phyloP scores from a whole-genome alignment of 2,329 filamentous ascomycete genomes.

The Fonsecaea monophora region DNA sequence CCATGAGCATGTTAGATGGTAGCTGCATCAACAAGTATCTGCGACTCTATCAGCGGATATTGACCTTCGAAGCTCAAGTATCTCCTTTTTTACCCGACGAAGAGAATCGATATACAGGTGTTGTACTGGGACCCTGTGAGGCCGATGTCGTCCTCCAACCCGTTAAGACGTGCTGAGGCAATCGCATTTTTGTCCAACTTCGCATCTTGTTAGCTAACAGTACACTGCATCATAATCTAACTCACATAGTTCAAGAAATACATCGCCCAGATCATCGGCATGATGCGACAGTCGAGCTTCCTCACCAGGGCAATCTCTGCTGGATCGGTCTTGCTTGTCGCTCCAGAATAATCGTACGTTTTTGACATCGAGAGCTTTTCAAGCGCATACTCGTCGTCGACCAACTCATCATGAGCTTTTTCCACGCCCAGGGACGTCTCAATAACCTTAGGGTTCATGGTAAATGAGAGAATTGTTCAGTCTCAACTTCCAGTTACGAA shows the following conservation, averaged over 20 bases:
- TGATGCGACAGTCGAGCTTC: slow-evolving; percentile 48
- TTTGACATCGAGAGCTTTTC: slow-evolving; percentile 3
- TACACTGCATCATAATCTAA: not conserved
- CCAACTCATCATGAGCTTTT: slow-evolving; percentile 10
- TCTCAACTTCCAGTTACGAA: not conserved
- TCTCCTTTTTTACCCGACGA: slow-evolving; percentile 50
- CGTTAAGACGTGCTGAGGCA: slow-evolving; percentile 43
- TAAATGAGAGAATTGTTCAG: not conserved
- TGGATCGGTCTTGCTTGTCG: slow-evolving; percentile 49
- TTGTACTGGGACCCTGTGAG: slow-evolving; percentile 44
- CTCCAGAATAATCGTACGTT: slow-evolving; percentile 48
- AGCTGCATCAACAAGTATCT: slow-evolving; percentile 62
- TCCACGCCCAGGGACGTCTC: not conserved
- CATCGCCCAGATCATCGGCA: slow-evolving; percentile 51
- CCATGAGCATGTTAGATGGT: slow-evolving; percentile 64
- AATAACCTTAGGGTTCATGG: not conserved
- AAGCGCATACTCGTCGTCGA: not conserved
- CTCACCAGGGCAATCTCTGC: slow-evolving; percentile 48
- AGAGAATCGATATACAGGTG: slow-evolving; percentile 43
- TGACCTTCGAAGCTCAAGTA: not conserved
- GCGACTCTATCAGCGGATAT: not conserved
- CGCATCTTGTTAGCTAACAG: not conserved
- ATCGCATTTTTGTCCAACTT: slow-evolving; percentile 44
- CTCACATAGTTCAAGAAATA: slow-evolving; percentile 45
- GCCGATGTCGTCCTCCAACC: slow-evolving; percentile 42